Conservation (phyloP, 2,329 filamentous ascomycete genomes). For the Fusarium secorum region DNA sequence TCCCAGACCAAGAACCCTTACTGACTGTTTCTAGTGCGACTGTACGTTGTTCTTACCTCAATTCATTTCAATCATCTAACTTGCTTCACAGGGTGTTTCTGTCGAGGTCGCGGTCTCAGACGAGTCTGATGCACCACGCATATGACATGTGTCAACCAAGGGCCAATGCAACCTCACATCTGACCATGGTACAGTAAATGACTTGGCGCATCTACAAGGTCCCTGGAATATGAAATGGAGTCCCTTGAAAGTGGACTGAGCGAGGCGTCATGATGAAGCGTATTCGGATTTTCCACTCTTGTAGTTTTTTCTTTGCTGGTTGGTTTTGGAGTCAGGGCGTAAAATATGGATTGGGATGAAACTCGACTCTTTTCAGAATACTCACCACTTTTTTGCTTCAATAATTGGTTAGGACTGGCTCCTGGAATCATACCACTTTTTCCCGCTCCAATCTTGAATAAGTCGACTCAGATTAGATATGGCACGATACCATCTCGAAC, state of each 20-base stretch:
- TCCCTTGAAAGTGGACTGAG: background rate
- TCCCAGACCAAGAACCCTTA: background rate
- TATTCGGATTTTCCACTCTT: background rate
- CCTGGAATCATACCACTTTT: slow-evolving; percentile 9
- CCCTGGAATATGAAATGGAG: slow-evolving; percentile 20
- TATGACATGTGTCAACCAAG: background rate
- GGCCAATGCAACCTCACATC: slow-evolving; percentile 6
- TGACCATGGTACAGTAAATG: slow-evolving; percentile 10
- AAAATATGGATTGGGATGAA: slow-evolving; percentile 7
- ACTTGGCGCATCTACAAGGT: slow-evolving; percentile 1
- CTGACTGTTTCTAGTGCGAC: slow-evolving; percentile 54
- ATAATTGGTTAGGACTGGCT: background rate
- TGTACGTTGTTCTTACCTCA: slow-evolving; percentile 47
- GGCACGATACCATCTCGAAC: slow-evolving; percentile 20
- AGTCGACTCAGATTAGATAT: slow-evolving; percentile 3
- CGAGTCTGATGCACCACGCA: slow-evolving; percentile 26
- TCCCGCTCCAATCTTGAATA: background rate
- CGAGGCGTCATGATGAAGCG: slow-evolving; percentile 11
- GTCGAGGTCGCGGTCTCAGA: slow-evolving; percentile 46
- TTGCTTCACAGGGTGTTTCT: slow-evolving; percentile 44
- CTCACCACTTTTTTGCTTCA: slow-evolving; percentile 2
- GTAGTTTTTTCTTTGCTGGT: background rate
- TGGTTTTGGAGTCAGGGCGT: slow-evolving; percentile 24
- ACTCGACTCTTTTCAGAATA: slow-evolving; percentile 34
- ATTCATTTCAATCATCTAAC: slow-evolving; percentile 5